Base-by-base conservation (phyloP, 1,284 basidiomycete genomes). In the Chalciporus sp. region DNA sequence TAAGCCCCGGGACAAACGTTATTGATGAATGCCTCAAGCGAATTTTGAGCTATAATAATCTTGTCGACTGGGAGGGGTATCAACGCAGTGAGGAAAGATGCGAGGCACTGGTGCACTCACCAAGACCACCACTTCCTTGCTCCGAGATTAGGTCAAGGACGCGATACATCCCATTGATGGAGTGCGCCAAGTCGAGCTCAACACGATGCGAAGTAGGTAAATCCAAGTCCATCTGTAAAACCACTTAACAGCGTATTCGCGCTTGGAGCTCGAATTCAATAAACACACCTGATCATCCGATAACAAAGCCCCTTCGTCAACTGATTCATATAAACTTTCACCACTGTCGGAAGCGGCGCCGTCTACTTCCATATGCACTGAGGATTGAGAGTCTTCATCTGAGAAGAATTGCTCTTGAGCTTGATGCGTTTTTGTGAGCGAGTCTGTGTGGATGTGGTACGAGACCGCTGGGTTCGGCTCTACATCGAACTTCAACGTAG, bases 111-210 rank as follows among this genome's bases (percentile, higher is more conserved):
- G 29, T 19, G 45, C 28, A 40, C 70, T 60, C 59, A 80, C 81
- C 80, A 6, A 80, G 68, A 10, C 83, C 82, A 2, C 79, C 74
- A 41, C 74, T 80, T 1, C 78, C 76, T 39, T 73, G 70, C 57
- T 84, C 83, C 19, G 68, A 72, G 49, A 83, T 75, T 5, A 83
- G 68, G 52, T 84, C 79, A 14, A 84, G 68, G 27, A 84, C 74
- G 4, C 82, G 72, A 64, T 79, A 80, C 69, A 81, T 69, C 1
- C 76, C 76, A 29, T 66, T 64, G 57, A 81, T 64, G 0, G 62
- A 59, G 37, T 55, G 49, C 8, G 62, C 59, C 39, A 75, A 52
- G 52, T 74, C 66, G 14, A 60, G 47, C 41, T 52, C 58, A 27
- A 68, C 64, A 3, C 10, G 55, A 31, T 50, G 57, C 1, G 40